A percentile compares a stretch with the other conserved stretches of the same genome.
phyloP scores from a whole-genome alignment of 106 monocot genomes.

The Allium sativum region DNA sequence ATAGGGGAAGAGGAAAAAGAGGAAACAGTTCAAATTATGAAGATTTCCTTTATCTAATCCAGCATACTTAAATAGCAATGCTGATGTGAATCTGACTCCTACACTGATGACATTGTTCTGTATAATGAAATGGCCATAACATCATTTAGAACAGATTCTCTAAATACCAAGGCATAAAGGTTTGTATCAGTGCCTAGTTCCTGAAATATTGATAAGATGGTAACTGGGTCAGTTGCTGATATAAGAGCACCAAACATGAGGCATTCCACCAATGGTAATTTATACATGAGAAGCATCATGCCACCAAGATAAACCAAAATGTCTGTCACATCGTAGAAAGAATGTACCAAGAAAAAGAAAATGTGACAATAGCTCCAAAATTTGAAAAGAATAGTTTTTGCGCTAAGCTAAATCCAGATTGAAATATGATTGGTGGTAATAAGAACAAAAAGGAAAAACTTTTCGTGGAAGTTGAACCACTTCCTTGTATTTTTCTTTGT shows the following conservation, averaged over 20 bases:
- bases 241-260: conserved; percentile 99
- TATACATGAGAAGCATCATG: conserved; percentile 74
- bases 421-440: conserved; percentile 99
- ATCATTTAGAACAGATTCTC: conserved; percentile 98
- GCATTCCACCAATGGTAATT: conserved; percentile 84
- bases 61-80: conserved; percentile 97
- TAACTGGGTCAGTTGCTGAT: conserved; percentile 98
- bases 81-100: conserved; percentile 91
- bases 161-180: conserved; percentile 95
- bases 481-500: conserved; percentile 60
- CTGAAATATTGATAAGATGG: conserved; percentile 95
- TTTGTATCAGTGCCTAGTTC: conserved; percentile 94
- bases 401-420: conserved; percentile 98
- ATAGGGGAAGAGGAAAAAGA: conserved; percentile 95
- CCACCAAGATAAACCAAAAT: conserved; percentile 92
- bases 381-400: conserved; percentile 99
- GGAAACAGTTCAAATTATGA: conserved; percentile 90
- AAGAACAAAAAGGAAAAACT: conserved; percentile 99
- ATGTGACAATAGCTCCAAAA: conserved; percentile 93
- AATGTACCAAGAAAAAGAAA: conserved; percentile 94
- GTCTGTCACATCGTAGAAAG: conserved; percentile 82
- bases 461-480: conserved; percentile 98
- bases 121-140: conserved; percentile 98
- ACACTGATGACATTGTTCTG: conserved; percentile 95
- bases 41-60: conserved; percentile 87